phyloP scores from a whole-genome alignment of 2,329 filamentous ascomycete genomes.

The Penicillium sp. region DNA sequence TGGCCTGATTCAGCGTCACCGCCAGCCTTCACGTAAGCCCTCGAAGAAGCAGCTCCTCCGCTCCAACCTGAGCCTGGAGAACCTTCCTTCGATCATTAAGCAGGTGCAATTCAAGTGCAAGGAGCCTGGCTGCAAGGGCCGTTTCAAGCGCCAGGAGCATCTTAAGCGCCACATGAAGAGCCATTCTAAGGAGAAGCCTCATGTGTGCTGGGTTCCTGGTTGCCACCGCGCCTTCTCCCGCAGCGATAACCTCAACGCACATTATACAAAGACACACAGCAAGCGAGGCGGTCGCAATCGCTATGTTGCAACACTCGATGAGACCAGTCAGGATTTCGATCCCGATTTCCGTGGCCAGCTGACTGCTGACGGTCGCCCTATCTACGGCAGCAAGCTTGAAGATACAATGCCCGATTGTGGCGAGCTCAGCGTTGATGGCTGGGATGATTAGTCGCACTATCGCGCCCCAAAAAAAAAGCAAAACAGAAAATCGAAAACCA shows the following conservation, averaged over 20 bases:
- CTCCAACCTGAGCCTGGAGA: constrained; percentile 36
- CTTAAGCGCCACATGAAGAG: constrained; percentile 51
- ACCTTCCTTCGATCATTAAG: constrained; percentile 40
- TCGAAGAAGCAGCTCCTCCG: constrained; percentile 35
- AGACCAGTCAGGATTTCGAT: constrained; percentile 44
- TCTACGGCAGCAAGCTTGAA: constrained; percentile 39
- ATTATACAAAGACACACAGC: constrained; percentile 49
- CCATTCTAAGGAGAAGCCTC: constrained; percentile 46
- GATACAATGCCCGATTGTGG: constrained; percentile 34
- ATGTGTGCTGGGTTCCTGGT: constrained; percentile 46
- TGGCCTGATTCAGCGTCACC: constrained; percentile 31
- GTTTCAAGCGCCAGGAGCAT: constrained; percentile 52
- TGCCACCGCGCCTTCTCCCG: constrained; percentile 45
- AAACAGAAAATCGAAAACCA: neutral
- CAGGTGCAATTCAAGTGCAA: constrained; percentile 46
- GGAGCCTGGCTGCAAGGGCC: constrained; percentile 44
- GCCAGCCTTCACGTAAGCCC: constrained; percentile 35
- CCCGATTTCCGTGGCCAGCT: constrained; percentile 46
- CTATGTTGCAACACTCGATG: constrained; percentile 48
- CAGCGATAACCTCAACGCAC: constrained; percentile 48
- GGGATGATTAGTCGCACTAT: constrained; percentile 31
- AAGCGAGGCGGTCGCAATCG: constrained; percentile 47
- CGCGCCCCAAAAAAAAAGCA: constrained; percentile 14
- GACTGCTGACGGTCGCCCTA: constrained; percentile 44
- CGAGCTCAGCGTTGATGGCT: constrained; percentile 36